These are phyloP conservation scores for Helotiales sp. DNA, from an alignment of 2,329 filamentous ascomycete genomes.

Conservation along the genomic window DNA sequence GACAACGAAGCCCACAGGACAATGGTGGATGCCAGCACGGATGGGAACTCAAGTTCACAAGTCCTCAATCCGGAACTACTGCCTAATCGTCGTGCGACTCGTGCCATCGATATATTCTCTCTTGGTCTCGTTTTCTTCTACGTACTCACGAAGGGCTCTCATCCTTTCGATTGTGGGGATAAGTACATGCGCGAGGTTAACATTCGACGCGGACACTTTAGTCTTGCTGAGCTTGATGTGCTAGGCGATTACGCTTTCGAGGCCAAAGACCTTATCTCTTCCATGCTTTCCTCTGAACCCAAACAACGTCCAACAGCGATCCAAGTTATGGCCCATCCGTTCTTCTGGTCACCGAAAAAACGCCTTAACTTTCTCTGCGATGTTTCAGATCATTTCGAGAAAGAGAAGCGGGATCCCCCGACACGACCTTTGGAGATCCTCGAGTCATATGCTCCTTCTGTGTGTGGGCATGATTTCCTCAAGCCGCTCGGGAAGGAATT, in stretches of 20 bases:
- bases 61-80: slow-evolving; percentile 57
- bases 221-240: slow-evolving; percentile 67
- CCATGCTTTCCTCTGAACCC: slow-evolving; percentile 66
- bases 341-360: slow-evolving; percentile 93
- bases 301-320: slow-evolving; percentile 67
- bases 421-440: slow-evolving; percentile 64
- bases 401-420: slow-evolving; percentile 82
- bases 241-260: slow-evolving; percentile 85
- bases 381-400: slow-evolving; percentile 94
- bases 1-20: slow-evolving; percentile 39
- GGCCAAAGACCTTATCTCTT: slow-evolving; percentile 80
- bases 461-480: slow-evolving; percentile 75
- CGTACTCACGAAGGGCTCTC: slow-evolving; percentile 87
- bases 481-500: slow-evolving; percentile 75
- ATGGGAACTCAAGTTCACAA: slow-evolving; percentile 62
- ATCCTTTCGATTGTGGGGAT: slow-evolving; percentile 93
- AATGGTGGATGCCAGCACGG: slow-evolving; percentile 51
- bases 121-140: slow-evolving; percentile 98
- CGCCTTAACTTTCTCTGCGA: slow-evolving; percentile 92
- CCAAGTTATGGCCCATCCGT: slow-evolving; percentile 87
- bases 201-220: slow-evolving; percentile 86
- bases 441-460: slow-evolving; percentile 51
- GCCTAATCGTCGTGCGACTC: slow-evolving; percentile 78
- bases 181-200: slow-evolving; percentile 96
- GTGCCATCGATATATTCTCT: slow-evolving; percentile 96